Base-by-base conservation (phyloP, 176 grass and related monocot genomes). In the Hordeum marinum region DNA sequence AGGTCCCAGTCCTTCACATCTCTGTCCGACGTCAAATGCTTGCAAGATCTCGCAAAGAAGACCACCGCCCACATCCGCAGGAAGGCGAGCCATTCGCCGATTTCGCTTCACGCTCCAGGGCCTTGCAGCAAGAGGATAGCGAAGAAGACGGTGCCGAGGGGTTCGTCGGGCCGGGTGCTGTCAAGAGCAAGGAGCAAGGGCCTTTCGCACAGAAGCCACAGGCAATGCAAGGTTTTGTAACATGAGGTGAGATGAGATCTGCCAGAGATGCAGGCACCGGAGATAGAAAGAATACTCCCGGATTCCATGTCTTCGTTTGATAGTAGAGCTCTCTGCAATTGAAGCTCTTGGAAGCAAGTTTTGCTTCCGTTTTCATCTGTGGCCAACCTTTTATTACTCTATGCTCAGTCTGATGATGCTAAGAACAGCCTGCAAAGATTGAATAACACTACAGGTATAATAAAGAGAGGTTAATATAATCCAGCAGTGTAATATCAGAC, bases 1-100 rank as follows among this genome's bases (percentile, higher is more conserved):
- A 92, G 27, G 79, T 95, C 93, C 25, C 88, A 91, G 70, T 92
- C 93, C 5, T 95, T 91, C 90, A 62, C 83, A 41, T 87, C 88
- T 9, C 64, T 95, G 7, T 88, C 70, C 9, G 57, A 82, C 5
- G 90, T 83, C 61, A 87, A 11, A 78, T 84, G 83, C 57, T 37
- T 89, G 6, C 61, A 85, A 18, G 86, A 92, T 45, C 88, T 95
- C 11, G 65, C 69, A 2, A 95, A 95, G 80, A 91, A 85, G 79
- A 83, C 87, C 25, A 55, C 50, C 1, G 41, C 76, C 13, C 86
- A 64, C 80, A 39, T 11, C 43, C 83, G 67, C 78, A 89, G 89
- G 77, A 85, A 60, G 40, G 94, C 89, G 86, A 90, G 54, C 42
- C 50, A 77, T 8, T 68, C 37, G 29, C 62, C 70, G 6, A 90